Conservation (phyloP, 2,329 filamentous ascomycete genomes). For the Amauroascus verrucosus region DNA sequence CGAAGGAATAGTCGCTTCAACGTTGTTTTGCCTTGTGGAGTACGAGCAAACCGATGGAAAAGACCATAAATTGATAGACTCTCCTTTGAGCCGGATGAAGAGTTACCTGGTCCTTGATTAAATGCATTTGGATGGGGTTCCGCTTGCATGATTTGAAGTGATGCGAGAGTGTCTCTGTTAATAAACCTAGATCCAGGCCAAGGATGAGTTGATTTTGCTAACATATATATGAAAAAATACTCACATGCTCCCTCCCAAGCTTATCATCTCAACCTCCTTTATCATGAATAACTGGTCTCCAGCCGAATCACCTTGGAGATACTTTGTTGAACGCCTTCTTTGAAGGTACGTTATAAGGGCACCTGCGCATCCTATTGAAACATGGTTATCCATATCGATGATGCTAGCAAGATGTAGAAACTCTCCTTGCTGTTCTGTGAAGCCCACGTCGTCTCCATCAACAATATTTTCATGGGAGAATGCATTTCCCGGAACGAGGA, state of each 20-base stretch:
- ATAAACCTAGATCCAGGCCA: slow-evolving; percentile 57
- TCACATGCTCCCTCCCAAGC: slow-evolving; percentile 52
- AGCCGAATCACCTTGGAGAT: slow-evolving; percentile 50
- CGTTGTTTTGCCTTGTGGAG: slow-evolving; percentile 63
- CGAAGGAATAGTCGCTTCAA: slow-evolving; percentile 74
- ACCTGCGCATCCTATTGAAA: slow-evolving; percentile 78
- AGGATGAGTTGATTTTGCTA: too few species aligned
- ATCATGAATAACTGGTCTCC: slow-evolving; percentile 50
- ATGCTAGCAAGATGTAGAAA: slow-evolving; percentile 58
- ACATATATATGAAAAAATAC: too few species aligned
- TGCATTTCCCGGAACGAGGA: slow-evolving; percentile 53
- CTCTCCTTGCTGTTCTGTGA: slow-evolving; percentile 51
- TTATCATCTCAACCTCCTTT: slow-evolving; percentile 62
- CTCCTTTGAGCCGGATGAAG: slow-evolving; percentile 60
- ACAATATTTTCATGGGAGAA: slow-evolving; percentile 35
- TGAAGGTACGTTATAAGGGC: slow-evolving; percentile 72
- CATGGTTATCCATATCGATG: slow-evolving; percentile 61
- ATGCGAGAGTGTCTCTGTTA: slow-evolving; percentile 66
- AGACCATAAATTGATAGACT: slow-evolving; percentile 74
- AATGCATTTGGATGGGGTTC: slow-evolving; percentile 76
- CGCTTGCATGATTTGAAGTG: slow-evolving; percentile 73
- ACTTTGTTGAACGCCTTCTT: slow-evolving; percentile 53
- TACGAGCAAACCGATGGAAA: slow-evolving; percentile 63
- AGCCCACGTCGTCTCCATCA: slow-evolving; percentile 33
- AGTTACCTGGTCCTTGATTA: slow-evolving; percentile 56